A percentile compares a stretch with the other conserved stretches of the same genome.
phyloP scores from a whole-genome alignment of 768 basidiomycete genomes.

The Leccinum ochraceum region DNA sequence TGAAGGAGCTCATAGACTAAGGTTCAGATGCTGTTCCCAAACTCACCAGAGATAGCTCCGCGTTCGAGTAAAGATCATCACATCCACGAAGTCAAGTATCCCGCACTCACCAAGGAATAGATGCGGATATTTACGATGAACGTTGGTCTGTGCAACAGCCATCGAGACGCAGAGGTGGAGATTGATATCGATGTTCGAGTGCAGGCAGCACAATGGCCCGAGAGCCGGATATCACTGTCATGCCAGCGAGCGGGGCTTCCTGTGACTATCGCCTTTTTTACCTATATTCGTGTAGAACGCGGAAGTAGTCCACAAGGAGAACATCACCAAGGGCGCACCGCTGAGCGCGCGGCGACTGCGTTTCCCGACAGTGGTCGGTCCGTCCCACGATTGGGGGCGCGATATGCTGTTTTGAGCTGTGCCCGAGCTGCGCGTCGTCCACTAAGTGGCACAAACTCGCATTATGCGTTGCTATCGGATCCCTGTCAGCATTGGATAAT shows the following conservation, averaged over 20 bases:
- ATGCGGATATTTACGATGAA: neutral
- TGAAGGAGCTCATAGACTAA: neutral
- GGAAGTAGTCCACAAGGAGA: neutral
- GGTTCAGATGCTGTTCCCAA: neutral
- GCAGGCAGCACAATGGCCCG: neutral
- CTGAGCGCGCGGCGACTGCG: neutral
- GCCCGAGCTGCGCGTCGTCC: neutral
- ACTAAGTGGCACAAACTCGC: neutral
- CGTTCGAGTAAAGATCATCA: neutral
- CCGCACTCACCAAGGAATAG: neutral
- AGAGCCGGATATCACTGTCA: neutral
- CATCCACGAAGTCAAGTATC: constrained; percentile 1
- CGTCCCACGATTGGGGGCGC: neutral
- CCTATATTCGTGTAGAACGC: neutral
- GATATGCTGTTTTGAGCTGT: neutral
- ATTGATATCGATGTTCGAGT: neutral
- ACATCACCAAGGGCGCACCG: neutral
- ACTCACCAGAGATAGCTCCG: neutral
- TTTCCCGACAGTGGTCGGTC: neutral
- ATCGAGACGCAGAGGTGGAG: neutral
- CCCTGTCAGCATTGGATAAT: neutral
- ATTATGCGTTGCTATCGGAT: neutral
- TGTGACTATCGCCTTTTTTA: neutral
- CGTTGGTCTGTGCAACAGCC: neutral
- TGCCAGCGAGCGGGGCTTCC: constrained; percentile 1